phyloP scores from a whole-genome alignment of 2,329 filamentous ascomycete genomes.

The Rutstroemia sp. region DNA sequence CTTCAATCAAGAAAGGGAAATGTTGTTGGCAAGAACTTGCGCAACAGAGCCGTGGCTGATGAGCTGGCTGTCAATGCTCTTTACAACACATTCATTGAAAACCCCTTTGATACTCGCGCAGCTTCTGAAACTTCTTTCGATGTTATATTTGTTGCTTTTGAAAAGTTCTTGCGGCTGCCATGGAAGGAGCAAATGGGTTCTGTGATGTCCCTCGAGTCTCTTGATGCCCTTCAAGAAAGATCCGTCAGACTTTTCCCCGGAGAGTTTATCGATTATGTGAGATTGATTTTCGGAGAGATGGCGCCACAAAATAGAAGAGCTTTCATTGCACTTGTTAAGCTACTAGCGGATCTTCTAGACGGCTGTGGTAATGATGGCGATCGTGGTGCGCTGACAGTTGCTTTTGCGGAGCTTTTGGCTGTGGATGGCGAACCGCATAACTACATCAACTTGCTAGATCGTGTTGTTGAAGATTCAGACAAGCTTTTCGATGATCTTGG shows the following conservation, averaged over 20 bases:
- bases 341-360: constrained; percentile 80
- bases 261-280: constrained; percentile 66
- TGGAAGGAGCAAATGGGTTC: constrained; percentile 87
- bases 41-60: constrained; percentile 63
- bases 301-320: constrained; percentile 66
- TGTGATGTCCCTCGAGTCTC: constrained; percentile 63
- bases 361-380: constrained; percentile 89
- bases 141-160: constrained; percentile 83
- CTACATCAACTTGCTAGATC: constrained; percentile 82
- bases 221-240: constrained; percentile 67
- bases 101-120: constrained; percentile 68
- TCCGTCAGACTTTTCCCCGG: constrained; percentile 59
- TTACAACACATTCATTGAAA: constrained; percentile 82
- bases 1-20: constrained; percentile 81
- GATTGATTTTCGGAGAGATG: constrained; percentile 57
- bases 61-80: constrained; percentile 80
- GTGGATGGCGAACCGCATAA: constrained; percentile 69
- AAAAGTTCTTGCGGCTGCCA: constrained; percentile 82
- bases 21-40: constrained; percentile 69
- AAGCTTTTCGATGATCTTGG: constrained; percentile 69
- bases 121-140: constrained; percentile 72
- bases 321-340: constrained; percentile 74
- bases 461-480: constrained; percentile 83
- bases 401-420: constrained; percentile 82
- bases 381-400: constrained; percentile 76